Percentiles rank a stretch among this genome's conserved stretches.
Conservation (phyloP, 2,329 filamentous ascomycete species). For the Aspergillus nomiae region DNA sequence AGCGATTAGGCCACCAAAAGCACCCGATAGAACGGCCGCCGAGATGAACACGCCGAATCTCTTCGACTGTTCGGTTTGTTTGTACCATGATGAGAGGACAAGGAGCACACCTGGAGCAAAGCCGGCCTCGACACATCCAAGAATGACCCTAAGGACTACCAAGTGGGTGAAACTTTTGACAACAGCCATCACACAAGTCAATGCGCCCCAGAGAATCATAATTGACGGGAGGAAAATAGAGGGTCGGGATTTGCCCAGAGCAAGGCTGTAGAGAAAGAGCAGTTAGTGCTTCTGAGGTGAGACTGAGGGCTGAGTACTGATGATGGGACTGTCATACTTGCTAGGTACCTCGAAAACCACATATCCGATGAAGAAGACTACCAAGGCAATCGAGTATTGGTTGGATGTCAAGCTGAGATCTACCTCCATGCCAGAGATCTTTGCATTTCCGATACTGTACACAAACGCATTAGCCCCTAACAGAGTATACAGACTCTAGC, state of each 20-base stretch:
- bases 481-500: no score
- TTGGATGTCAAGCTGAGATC: slow-evolving; percentile 32
- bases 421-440: slow-evolving; percentile 26
- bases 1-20: slow-evolving; percentile 55
- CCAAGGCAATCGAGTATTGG: slow-evolving; percentile 54
- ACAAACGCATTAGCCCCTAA: not conserved
- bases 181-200: slow-evolving; percentile 55
- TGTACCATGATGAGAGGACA: slow-evolving; percentile 62
- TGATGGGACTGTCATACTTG: slow-evolving; percentile 36
- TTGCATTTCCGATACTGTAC: slow-evolving; percentile 28
- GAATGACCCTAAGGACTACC: slow-evolving; percentile 42
- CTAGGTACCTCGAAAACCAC: slow-evolving; percentile 57
- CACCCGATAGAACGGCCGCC: slow-evolving; percentile 59
- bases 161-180: slow-evolving; percentile 52
- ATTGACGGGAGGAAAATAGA: slow-evolving; percentile 53
- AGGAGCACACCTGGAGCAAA: slow-evolving; percentile 29
- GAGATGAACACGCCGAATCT: slow-evolving; percentile 61
- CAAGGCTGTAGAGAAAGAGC: slow-evolving; percentile 28
- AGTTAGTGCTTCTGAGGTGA: not conserved
- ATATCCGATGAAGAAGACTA: slow-evolving; percentile 59
- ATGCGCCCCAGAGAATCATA: slow-evolving; percentile 57
- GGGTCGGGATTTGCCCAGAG: slow-evolving; percentile 52
- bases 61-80: slow-evolving; percentile 58
- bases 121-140: slow-evolving; percentile 26
- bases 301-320: not conserved